Evolutionary conservation across 2,329 filamentous ascomycete species (phyloP).

Genomic region (Talaromyces rugulosus): DNA sequence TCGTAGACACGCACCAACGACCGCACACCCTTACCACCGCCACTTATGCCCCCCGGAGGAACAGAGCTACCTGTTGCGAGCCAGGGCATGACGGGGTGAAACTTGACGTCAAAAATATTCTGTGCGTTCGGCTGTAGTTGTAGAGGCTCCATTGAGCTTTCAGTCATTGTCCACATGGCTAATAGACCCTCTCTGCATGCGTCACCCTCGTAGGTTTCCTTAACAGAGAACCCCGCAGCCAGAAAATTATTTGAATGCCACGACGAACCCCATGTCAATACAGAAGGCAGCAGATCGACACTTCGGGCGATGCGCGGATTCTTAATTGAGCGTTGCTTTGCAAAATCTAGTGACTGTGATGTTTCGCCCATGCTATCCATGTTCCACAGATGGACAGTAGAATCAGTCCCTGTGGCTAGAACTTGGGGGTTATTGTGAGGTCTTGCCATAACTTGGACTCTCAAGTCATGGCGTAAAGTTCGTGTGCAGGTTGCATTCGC

Average conservation of each 20-base stretch:
- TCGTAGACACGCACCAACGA: constrained; percentile 54
- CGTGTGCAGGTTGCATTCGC: constrained; percentile 24
- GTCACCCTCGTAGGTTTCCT: constrained; percentile 22
- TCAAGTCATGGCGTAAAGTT: constrained; percentile 42
- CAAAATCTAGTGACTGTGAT: constrained; percentile 26
- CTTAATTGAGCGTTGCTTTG: constrained; percentile 14
- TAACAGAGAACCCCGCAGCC: constrained; percentile 53
- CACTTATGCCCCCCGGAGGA: constrained; percentile 15
- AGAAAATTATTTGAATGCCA: constrained; percentile 39
- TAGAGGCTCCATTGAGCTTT: constrained; percentile 30
- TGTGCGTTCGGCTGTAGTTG: constrained; percentile 45
- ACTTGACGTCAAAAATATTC: constrained; percentile 57
- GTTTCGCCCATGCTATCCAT: constrained; percentile 13
- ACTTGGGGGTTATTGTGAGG: constrained; percentile 32
- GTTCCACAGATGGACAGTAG: constrained; percentile 32
- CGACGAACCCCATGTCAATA: constrained; percentile 46
- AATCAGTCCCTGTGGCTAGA: constrained; percentile 47
- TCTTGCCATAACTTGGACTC: constrained; percentile 51
- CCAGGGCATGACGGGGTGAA: constrained; percentile 47
- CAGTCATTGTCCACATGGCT: constrained; percentile 50
- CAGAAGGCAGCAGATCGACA: constrained; percentile 40
- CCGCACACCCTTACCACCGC: constrained; percentile 34
- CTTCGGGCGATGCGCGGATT: constrained; percentile 19
- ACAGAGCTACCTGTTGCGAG: constrained; percentile 54
- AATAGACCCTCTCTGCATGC: constrained; percentile 47